phyloP scores from a whole-genome alignment of 345 rosid genomes.

The Physaria fendleri region DNA sequence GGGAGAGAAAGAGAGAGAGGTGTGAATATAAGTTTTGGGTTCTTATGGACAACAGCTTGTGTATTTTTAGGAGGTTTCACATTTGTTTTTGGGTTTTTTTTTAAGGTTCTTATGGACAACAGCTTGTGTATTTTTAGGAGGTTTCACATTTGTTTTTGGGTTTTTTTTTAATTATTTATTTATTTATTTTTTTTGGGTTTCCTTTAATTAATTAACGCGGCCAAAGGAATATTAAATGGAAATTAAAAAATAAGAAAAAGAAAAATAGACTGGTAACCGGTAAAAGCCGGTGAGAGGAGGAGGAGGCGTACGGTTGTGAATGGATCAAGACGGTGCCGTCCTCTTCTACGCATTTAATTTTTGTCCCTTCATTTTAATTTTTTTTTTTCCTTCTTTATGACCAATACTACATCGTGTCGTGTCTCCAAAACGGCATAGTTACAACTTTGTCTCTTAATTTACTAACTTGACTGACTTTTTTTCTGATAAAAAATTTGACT shows the following conservation, averaged over 20 bases:
- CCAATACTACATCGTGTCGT: constrained; percentile 16
- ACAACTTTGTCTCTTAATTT: not conserved
- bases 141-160: constrained; percentile 44
- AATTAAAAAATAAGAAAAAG: constrained; percentile 3
- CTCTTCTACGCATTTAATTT: constrained; percentile 42
- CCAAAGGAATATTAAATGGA: constrained; percentile 3
- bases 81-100: constrained; percentile 29
- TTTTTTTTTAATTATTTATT: not conserved
- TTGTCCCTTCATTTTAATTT: constrained; percentile 4
- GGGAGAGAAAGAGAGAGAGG: constrained; percentile 22
- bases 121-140: constrained; percentile 53
- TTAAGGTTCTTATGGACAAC: constrained; percentile 51
- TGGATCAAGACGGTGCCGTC: constrained; percentile 40
- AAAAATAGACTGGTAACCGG: constrained; percentile 37
- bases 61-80: constrained; percentile 51
- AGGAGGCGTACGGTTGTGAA: constrained; percentile 25
- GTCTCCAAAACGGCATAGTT: constrained; percentile 15
- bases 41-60: constrained; percentile 64
- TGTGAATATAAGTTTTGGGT: constrained; percentile 47
- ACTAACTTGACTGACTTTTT: too few species aligned
- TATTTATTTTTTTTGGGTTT: not conserved
- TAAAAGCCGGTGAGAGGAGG: constrained; percentile 46
- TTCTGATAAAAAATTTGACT: too few species aligned
- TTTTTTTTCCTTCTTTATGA: not conserved
- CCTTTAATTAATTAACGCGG: constrained; percentile 33